These are phyloP conservation scores for Neoscytalidium dimidiatum DNA, from an alignment of 2,329 filamentous ascomycete genomes.

Conservation along the genomic window DNA sequence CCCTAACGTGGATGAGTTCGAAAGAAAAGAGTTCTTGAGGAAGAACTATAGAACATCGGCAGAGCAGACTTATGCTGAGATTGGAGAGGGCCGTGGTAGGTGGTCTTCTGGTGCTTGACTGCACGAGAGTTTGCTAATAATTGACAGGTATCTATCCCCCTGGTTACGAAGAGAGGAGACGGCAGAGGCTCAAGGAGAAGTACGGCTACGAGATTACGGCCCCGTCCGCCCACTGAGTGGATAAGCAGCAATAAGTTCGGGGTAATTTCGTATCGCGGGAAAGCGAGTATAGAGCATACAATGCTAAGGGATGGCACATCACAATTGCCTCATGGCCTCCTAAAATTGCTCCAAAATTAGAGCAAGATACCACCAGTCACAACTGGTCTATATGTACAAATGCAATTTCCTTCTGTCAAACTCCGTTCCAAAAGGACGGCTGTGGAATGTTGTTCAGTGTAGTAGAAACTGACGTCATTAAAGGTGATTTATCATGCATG, in stretches of 20 bases:
- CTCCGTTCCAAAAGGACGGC: not conserved
- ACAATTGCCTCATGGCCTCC: not conserved
- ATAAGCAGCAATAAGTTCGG: not conserved
- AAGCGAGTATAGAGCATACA: not conserved
- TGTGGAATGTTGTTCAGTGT: too few relatives aligned
- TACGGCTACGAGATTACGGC: slow-evolving; percentile 77
- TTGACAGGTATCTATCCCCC: slow-evolving; percentile 72
- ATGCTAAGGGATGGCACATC: not conserved
- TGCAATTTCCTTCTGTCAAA: slow-evolving; percentile 1
- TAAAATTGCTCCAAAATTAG: not conserved
- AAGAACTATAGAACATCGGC: slow-evolving; percentile 72
- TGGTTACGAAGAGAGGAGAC: slow-evolving; percentile 82
- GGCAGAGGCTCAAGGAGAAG: slow-evolving; percentile 77
- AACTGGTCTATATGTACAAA: slow-evolving; percentile 13
- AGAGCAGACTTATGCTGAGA: slow-evolving; percentile 76
- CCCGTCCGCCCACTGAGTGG: slow-evolving; percentile 12
- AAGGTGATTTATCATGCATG: too few relatives aligned
- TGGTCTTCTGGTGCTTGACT: not conserved
- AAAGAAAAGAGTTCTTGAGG: slow-evolving; percentile 72
- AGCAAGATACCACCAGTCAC: slow-evolving; percentile 12
- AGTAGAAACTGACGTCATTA: too few relatives aligned
- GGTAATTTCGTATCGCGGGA: not conserved
- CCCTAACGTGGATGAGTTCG: slow-evolving; percentile 69
- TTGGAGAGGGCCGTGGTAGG: slow-evolving; percentile 86
- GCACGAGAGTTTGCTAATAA: slow-evolving; percentile 12